Conservation (phyloP, 176 grass and related monocot genomes). For the Paspalum vaginatum region DNA sequence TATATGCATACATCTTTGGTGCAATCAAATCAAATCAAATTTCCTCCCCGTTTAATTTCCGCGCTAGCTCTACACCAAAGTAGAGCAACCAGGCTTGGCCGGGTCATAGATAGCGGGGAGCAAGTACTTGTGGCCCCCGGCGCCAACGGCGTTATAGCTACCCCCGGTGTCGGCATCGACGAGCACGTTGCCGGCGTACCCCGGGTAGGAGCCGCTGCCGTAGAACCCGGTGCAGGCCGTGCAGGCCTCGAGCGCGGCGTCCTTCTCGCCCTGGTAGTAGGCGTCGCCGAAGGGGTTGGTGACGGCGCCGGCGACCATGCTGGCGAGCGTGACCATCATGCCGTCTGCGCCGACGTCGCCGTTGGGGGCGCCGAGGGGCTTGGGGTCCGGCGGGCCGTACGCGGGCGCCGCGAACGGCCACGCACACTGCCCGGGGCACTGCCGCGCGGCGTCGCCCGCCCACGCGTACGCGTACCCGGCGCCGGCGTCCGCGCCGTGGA, state of each 20-base stretch:
- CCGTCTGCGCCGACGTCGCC: constrained; percentile 60
- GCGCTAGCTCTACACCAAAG: constrained; percentile 31
- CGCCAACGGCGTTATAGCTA: constrained; percentile 57
- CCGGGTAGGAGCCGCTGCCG: constrained; percentile 51
- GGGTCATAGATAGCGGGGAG: constrained; percentile 47
- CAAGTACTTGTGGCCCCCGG: constrained; percentile 47
- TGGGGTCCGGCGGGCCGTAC: constrained; percentile 48
- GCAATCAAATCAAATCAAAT: too few species aligned
- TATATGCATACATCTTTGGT: neutral
- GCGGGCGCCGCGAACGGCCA: constrained; percentile 60
- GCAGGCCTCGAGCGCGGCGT: constrained; percentile 56
- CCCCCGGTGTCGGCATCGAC: constrained; percentile 40
- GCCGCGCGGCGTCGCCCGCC: constrained; percentile 45
- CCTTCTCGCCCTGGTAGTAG: constrained; percentile 55
- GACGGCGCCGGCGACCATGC: constrained; percentile 40
- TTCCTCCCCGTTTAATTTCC: neutral
- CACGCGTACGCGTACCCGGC: constrained; percentile 42
- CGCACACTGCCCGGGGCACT: constrained; percentile 68
- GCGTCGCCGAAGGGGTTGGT: constrained; percentile 64
- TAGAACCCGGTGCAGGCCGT: constrained; percentile 60
- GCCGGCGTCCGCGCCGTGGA: constrained; percentile 41
- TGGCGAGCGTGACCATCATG: constrained; percentile 20
- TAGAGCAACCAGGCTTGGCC: constrained; percentile 35
- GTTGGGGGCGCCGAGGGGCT: constrained; percentile 44
- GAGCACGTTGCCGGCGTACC: constrained; percentile 53